These are phyloP conservation scores for Citropsis articulata DNA, from an alignment of 345 rosid genomes.

Conservation along the genomic window DNA sequence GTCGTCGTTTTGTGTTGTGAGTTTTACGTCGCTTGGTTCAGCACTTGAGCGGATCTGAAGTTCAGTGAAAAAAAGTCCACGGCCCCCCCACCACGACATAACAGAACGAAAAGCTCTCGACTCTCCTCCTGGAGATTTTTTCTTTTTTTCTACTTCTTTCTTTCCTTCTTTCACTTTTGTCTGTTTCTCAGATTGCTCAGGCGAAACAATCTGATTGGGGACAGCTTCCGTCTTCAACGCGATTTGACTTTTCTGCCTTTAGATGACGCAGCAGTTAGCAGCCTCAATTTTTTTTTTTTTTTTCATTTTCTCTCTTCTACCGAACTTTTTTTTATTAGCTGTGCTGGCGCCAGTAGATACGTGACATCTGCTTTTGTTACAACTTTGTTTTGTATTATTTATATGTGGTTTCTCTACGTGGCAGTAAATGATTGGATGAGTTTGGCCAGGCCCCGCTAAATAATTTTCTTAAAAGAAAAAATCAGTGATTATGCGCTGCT, in stretches of 20 bases:
- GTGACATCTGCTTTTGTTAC: neutral
- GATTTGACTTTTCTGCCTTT: neutral
- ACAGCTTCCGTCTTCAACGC: neutral
- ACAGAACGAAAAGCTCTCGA: neutral
- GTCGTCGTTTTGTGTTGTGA: neutral
- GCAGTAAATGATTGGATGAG: neutral
- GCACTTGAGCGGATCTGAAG: slow-evolving; percentile 29
- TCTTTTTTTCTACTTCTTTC: neutral
- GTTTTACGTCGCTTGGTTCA: neutral
- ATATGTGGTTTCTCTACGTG: neutral
- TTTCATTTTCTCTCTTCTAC: neutral
- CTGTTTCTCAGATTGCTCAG: neutral
- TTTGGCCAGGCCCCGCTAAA: neutral
- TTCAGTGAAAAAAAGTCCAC: slow-evolving; percentile 38
- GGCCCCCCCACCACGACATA: slow-evolving; percentile 14
- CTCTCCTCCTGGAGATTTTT: neutral
- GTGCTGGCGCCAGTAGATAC: neutral
- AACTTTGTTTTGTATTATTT: neutral
- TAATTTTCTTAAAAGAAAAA: too few relatives aligned
- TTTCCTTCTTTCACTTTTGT: neutral
- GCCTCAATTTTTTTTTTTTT: neutral
- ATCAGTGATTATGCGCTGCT: neutral
- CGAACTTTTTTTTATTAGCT: neutral
- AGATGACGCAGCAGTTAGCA: neutral
- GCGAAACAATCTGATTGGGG: neutral